These are phyloP conservation scores for Ganoderma meredithae DNA, from an alignment of 1,284 basidiomycete species.

Conservation along the genomic window DNA sequence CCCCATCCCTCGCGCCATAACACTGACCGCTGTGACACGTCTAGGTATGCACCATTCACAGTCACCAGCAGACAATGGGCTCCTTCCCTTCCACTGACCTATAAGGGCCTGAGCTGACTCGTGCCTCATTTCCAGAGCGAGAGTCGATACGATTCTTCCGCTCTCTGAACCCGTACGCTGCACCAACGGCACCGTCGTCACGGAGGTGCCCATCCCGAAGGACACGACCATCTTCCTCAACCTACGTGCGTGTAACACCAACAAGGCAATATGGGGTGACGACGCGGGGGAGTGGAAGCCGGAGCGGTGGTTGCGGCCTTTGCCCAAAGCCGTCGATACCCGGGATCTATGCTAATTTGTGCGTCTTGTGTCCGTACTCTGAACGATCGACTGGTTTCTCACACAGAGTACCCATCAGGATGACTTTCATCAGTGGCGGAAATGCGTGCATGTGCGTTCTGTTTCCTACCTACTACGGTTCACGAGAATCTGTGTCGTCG, in stretches of 20 bases:
- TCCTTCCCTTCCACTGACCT: slow-evolving; percentile 17
- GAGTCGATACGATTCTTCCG: slow-evolving; percentile 34
- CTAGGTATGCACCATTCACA: slow-evolving; percentile 2
- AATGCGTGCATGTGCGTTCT: slow-evolving; percentile 41
- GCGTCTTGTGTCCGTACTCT: slow-evolving; percentile 8
- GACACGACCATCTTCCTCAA: slow-evolving; percentile 58
- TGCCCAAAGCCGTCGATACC: slow-evolving; percentile 34
- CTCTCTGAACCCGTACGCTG: slow-evolving; percentile 34
- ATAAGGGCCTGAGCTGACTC: background rate
- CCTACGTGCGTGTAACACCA: slow-evolving; percentile 53
- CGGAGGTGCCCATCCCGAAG: slow-evolving; percentile 49
- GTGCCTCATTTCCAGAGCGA: slow-evolving; percentile 17
- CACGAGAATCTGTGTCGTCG: background rate
- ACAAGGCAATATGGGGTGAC: slow-evolving; percentile 59
- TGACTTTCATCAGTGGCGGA: slow-evolving; percentile 45
- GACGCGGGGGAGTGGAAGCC: slow-evolving; percentile 60
- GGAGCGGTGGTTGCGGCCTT: slow-evolving; percentile 39
- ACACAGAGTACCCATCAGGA: slow-evolving; percentile 30
- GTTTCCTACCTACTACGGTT: background rate
- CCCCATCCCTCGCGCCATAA: background rate
- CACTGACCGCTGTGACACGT: background rate
- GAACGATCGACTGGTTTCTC: background rate
- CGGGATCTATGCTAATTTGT: slow-evolving; percentile 35
- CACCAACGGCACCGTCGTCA: slow-evolving; percentile 42
- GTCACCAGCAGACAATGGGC: background rate